Evolutionary conservation across 1,139 yeast genomes (phyloP), one percentile per base, ranked within the genome.

Genomic region (Lodderomyces theae): DNA sequence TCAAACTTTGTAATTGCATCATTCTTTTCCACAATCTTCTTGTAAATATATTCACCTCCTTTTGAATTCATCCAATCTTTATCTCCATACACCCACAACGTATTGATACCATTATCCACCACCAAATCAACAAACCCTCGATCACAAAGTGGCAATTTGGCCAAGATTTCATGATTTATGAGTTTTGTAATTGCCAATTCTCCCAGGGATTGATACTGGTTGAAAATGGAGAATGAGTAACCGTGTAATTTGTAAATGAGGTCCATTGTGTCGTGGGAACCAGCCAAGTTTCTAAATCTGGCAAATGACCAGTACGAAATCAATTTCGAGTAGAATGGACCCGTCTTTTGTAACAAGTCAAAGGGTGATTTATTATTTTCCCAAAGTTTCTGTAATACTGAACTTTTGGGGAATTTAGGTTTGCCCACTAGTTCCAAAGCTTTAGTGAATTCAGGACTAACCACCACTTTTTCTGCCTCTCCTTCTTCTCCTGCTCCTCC

Each of bases 31-130:
- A 46, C 34, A 3, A 70, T 49, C 35, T 59, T 53, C 6, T 64
- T 58, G 40, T 50, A 54, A 19, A 70, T 61, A 44, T 62, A 60
- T 41, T 60, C 51, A 1, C 77, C 77, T 2, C 77, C 77, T 19
- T 61, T 60, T 5, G 47, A 38, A 42, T 71, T 71, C 76, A 70
- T 70, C 76, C 76, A 70, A 45, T 70, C 74, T 34, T 61, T 63
- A 9, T 66, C 73, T 1, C 74, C 77, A 43, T 71, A 71, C 31
- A 69, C 38, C 72, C 75, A 68, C 4, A 63, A 42, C 1, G 61
- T 56, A 34, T 54, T 53, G 10, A 68, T 55, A 2, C 58, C 46
- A 17, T 59, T 42, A 3, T 60, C 50, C 4, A 49, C 46, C 10
- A 69, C 45, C 42, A 56, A 62, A 35, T 66, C 66, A 7, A 60